Percentiles rank a stretch among this genome's conserved stretches.
phyloP scores from a whole-genome alignment of 176 grass and related monocot genomes.

The Phoenix roebelenii region DNA sequence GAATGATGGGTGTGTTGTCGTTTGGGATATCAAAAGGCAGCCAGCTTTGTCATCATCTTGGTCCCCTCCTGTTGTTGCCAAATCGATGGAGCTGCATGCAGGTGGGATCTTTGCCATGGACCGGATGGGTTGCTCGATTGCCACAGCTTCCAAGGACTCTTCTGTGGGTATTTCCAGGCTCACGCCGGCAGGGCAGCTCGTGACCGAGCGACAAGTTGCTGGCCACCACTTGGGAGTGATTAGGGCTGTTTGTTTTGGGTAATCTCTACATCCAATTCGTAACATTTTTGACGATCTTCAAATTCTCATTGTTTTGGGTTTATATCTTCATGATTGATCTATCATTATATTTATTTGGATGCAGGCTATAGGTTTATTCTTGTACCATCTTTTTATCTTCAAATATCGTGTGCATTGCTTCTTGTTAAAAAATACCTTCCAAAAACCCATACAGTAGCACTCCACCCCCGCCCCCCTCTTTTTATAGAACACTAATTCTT shows the following conservation, averaged over 20 bases:
- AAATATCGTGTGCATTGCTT: no score
- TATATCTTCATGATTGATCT: no score
- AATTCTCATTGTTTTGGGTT: no score
- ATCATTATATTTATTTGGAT: no score
- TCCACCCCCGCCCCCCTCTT: no score
- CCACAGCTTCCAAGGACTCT: conserved; percentile 9
- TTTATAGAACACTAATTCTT: no score
- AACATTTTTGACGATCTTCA: background rate
- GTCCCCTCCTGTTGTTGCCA: conserved; percentile 1
- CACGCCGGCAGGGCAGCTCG: conserved; percentile 1
- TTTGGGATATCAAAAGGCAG: conserved; percentile 7
- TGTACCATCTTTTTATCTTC: no score
- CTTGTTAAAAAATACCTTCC: no score
- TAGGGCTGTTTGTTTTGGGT: conserved; percentile 8
- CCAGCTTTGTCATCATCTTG: background rate
- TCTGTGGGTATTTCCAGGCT: conserved; percentile 6
- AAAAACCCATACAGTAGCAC: no score
- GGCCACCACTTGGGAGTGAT: conserved; percentile 7
- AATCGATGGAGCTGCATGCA: conserved; percentile 1
- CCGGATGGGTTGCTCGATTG: background rate
- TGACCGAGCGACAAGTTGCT: background rate
- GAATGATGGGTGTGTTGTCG: conserved; percentile 1
- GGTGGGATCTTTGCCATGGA: conserved; percentile 5
- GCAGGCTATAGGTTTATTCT: no score
- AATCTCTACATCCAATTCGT: background rate